Evolutionary conservation across 1,139 yeast species (phyloP), one percentile per base, ranked within the genome.

Genomic region (Petasospora rhodanensis): DNA sequence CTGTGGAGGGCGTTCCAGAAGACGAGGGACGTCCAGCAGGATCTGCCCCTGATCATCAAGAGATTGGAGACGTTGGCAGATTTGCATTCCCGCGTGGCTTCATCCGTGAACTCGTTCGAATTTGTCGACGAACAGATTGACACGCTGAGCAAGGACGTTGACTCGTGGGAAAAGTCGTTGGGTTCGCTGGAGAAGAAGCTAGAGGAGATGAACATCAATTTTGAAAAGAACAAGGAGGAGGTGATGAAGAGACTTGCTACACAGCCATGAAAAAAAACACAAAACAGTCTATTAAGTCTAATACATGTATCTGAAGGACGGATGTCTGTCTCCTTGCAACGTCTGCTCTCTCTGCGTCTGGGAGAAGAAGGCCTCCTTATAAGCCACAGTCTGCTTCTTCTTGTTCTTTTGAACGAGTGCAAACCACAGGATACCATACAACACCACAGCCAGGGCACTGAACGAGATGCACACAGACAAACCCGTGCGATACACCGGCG

Each of bases 271-370:
- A n/a, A n/a, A n/a, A n/a, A n/a, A n/a, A n/a, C n/a, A n/a, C n/a
- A n/a, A n/a, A n/a, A n/a, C n/a, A n/a, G n/a, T n/a, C n/a, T n/a
- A n/a, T n/a, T n/a, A n/a, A n/a, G n/a, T n/a, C n/a, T n/a, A 70
- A 46, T 67, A 68, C 56, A 62, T 56, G 53, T 68, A 70, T 40
- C 58, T 52, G 54, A 79, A 80, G 23, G 63, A 61, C 2, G 94
- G 94, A 47, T 72, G 73, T 45, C 69, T 58, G 54, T 84, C 95
- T 42, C 93, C 89, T 18, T 68, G 70, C 42, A 68, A 34, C n/a
- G 38, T 37, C 19, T 43, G 53, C 29, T 69, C 69, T 49, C 73
- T 67, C 35, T 70, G 72, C n/a, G 64, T 60, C 37, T 58, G 48
- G 8, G 60, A 45, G 15, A 66, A 66, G 58, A 74, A 73, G 39